Evolutionary conservation across 2,329 filamentous ascomycete species (phyloP).

Genomic region (Ascochyta clinopodiicola): DNA sequence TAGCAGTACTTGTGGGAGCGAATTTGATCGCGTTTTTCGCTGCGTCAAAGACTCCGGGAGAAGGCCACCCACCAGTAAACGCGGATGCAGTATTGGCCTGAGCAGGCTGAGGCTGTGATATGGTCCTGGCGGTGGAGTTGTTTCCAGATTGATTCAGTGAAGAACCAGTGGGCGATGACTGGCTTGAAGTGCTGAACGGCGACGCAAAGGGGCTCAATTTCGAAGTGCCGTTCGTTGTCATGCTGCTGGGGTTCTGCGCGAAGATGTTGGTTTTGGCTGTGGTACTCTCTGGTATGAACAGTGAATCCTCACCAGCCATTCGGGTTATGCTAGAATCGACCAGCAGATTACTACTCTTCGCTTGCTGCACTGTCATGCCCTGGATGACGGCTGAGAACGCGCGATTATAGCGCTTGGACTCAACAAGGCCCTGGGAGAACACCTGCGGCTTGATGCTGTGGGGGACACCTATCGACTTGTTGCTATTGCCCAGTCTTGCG

Average conservation of each 20-base stretch:
- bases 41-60: slow-evolving; percentile 40
- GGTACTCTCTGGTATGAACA: slow-evolving; percentile 50
- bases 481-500: slow-evolving; percentile 52
- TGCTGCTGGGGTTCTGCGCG: slow-evolving; percentile 8
- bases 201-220: slow-evolving; percentile 27
- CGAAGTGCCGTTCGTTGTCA: slow-evolving; percentile 10
- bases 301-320: slow-evolving; percentile 41
- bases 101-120: background rate
- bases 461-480: slow-evolving; percentile 27
- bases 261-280: slow-evolving; percentile 20
- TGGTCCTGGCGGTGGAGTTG: slow-evolving; percentile 4
- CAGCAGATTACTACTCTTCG: slow-evolving; percentile 58
- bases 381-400: slow-evolving; percentile 64
- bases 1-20: slow-evolving; percentile 12
- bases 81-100: background rate
- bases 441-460: slow-evolving; percentile 53
- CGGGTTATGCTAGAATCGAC: slow-evolving; percentile 45
- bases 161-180: slow-evolving; percentile 1
- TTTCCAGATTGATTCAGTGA: slow-evolving; percentile 22
- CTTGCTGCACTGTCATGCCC: slow-evolving; percentile 61
- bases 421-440: slow-evolving; percentile 62
- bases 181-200: slow-evolving; percentile 24
- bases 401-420: slow-evolving; percentile 63
- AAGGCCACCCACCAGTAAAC: slow-evolving; percentile 5
- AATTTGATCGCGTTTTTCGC: slow-evolving; percentile 39